phyloP scores from a whole-genome alignment of 78 protist species.

The Protostelium mycophagum region DNA sequence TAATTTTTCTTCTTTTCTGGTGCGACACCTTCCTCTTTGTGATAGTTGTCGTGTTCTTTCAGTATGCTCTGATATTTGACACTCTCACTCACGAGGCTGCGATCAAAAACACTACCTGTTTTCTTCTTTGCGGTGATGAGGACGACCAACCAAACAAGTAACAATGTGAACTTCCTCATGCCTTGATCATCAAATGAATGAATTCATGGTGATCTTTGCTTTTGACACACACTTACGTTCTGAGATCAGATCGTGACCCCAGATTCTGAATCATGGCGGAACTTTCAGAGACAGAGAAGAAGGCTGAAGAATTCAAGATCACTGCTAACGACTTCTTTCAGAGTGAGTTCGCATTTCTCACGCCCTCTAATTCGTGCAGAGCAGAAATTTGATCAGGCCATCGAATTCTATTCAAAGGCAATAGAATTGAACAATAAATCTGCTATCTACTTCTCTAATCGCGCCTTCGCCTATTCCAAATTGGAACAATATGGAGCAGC shows the following conservation, averaged over 20 bases:
- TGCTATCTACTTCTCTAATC: constrained; percentile 64
- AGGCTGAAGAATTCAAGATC: constrained; percentile 45
- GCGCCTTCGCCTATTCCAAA: constrained; percentile 79
- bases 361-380: not conserved
- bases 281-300: constrained; percentile 11
- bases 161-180: no score
- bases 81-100: no score
- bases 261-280: not conserved
- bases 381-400: constrained; percentile 44
- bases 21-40: not conserved
- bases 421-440: constrained; percentile 49
- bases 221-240: no score
- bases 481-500: constrained; percentile 71
- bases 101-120: no score
- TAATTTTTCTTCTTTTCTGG: not conserved
- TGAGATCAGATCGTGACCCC: no score
- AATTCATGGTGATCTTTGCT: no score
- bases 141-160: no score
- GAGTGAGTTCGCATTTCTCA: constrained; percentile 13
- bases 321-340: constrained; percentile 40
- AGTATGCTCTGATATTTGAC: no score
- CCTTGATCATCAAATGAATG: no score
- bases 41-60: not conserved
- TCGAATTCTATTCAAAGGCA: constrained; percentile 69
- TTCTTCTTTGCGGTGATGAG: no score